phyloP scores from a whole-genome alignment of 2,329 filamentous ascomycete species.

The Aspergillus brasiliensis region DNA sequence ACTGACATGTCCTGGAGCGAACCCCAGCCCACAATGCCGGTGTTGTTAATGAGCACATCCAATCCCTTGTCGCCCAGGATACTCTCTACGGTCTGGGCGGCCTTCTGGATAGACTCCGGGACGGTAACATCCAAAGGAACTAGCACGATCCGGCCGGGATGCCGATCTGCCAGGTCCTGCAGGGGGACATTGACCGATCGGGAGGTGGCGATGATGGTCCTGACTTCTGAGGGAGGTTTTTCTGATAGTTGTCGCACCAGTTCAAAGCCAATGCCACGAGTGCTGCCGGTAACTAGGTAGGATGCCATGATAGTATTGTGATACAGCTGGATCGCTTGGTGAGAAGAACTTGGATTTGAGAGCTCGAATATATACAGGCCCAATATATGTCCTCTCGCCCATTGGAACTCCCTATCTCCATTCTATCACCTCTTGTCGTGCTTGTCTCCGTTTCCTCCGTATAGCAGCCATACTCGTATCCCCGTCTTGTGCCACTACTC shows the following conservation, averaged over 20 bases:
- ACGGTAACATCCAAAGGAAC: conserved; percentile 45
- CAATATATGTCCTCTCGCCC: too few species aligned
- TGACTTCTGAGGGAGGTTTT: conserved; percentile 37
- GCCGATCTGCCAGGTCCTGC: conserved; percentile 36
- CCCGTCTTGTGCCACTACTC: too few species aligned
- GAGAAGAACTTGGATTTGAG: not conserved
- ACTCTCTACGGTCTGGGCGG: conserved; percentile 35
- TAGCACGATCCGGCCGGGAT: conserved; percentile 38
- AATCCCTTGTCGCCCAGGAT: conserved; percentile 43
- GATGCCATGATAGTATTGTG: conserved; percentile 33
- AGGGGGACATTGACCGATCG: conserved; percentile 40
- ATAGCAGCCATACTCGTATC: too few species aligned
- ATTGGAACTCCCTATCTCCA: too few species aligned
- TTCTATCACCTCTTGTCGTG: too few species aligned
- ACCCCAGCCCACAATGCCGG: conserved; percentile 30
- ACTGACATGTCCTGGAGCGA: conserved; percentile 30
- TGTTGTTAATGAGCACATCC: conserved; percentile 53
- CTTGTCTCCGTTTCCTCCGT: too few species aligned
- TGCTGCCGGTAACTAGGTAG: conserved; percentile 42
- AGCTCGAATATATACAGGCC: not conserved
- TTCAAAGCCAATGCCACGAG: conserved; percentile 41
- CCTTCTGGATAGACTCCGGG: conserved; percentile 36
- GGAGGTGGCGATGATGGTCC: conserved; percentile 46
- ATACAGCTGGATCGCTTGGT: not conserved
- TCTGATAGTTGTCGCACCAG: conserved; percentile 33